A percentile compares a stretch with the other conserved stretches of the same genome.
Evolutionary conservation across 2,329 filamentous ascomycete genomes (phyloP).

Genomic region (Chrysoporthe deuterocubensis): DNA sequence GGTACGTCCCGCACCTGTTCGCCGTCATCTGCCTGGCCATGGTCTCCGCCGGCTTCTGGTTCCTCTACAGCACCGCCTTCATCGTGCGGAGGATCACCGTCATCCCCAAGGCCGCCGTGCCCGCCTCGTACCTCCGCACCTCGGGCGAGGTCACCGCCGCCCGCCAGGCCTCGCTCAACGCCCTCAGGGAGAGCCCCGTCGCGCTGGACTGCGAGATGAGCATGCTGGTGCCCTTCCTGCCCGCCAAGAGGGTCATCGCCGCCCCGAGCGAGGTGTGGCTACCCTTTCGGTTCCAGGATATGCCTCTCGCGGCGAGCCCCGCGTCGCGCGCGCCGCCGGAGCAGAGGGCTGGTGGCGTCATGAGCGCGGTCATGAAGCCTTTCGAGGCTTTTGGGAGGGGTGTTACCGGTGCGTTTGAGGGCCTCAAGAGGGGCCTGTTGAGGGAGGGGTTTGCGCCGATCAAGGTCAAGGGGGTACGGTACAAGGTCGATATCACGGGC

Average conservation of each 20-base stretch:
- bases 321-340: not conserved
- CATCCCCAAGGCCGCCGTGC: slow-evolving; percentile 43
- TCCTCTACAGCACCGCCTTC: slow-evolving; percentile 60
- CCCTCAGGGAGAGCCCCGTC: slow-evolving; percentile 38
- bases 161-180: slow-evolving; percentile 17
- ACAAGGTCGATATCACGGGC: slow-evolving; percentile 61
- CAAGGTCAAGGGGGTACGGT: slow-evolving; percentile 49
- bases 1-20: slow-evolving; percentile 63
- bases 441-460: slow-evolving; percentile 61
- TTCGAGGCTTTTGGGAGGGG: slow-evolving; percentile 55
- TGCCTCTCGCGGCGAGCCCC: slow-evolving; percentile 37
- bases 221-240: slow-evolving; percentile 53
- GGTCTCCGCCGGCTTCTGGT: slow-evolving; percentile 62
- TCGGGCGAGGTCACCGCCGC: slow-evolving; percentile 2
- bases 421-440: slow-evolving; percentile 55
- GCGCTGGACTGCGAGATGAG: slow-evolving; percentile 58
- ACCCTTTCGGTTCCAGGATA: slow-evolving; percentile 34
- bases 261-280: slow-evolving; percentile 43
- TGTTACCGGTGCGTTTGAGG: slow-evolving; percentile 46
- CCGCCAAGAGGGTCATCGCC: slow-evolving; percentile 47
- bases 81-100: slow-evolving; percentile 64
- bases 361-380: slow-evolving; percentile 52
- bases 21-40: slow-evolving; percentile 63
- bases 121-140: slow-evolving; percentile 14
- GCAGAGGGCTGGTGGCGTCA: not conserved